Percentiles rank a stretch among this genome's conserved stretches.
These are phyloP conservation scores for Singerocomus inundabilis DNA, from an alignment of 1,284 basidiomycete species.

Conservation along the genomic window DNA sequence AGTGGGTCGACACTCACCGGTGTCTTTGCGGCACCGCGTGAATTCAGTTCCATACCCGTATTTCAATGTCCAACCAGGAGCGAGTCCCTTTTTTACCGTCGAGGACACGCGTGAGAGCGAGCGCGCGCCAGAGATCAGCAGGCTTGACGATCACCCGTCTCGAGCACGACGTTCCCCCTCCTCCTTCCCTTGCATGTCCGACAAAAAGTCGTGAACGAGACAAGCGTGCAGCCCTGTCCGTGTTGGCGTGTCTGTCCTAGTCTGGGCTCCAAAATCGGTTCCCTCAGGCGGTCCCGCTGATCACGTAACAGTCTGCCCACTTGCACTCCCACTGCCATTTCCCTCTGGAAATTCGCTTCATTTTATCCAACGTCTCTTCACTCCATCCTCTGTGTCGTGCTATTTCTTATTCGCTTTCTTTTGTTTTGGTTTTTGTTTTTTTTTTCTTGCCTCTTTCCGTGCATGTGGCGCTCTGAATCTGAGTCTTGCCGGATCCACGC, in stretches of 20 bases:
- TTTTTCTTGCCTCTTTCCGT: slow-evolving; percentile 15
- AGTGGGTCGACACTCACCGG: no score
- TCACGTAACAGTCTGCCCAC: slow-evolving; percentile 31
- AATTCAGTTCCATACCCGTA: slow-evolving; percentile 12
- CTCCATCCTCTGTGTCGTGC: no score
- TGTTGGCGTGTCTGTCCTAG: no score
- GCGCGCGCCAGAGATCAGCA: neutral
- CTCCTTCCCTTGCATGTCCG: no score
- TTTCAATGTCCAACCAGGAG: no score
- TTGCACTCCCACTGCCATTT: slow-evolving; percentile 26
- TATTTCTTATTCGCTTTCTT: no score
- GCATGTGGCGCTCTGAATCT: slow-evolving; percentile 21
- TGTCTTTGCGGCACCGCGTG: slow-evolving; percentile 17
- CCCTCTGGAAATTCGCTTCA: slow-evolving; percentile 17
- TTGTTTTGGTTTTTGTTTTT: no score
- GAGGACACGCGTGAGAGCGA: slow-evolving; percentile 12
- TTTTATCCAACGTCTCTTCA: slow-evolving; percentile 11
- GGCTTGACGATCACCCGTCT: neutral
- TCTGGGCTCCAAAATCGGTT: slow-evolving; percentile 17
- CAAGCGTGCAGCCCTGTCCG: slow-evolving; percentile 1
- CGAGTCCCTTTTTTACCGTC: no score
- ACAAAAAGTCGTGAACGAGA: slow-evolving; percentile 1
- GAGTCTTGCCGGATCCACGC: slow-evolving; percentile 25
- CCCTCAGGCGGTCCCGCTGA: slow-evolving; percentile 24
- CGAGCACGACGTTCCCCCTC: no score